Evolutionary conservation across 2,329 filamentous ascomycete species (phyloP), one percentile per base, ranked within the genome.

Genomic region (Leptodontidium sp.): DNA sequence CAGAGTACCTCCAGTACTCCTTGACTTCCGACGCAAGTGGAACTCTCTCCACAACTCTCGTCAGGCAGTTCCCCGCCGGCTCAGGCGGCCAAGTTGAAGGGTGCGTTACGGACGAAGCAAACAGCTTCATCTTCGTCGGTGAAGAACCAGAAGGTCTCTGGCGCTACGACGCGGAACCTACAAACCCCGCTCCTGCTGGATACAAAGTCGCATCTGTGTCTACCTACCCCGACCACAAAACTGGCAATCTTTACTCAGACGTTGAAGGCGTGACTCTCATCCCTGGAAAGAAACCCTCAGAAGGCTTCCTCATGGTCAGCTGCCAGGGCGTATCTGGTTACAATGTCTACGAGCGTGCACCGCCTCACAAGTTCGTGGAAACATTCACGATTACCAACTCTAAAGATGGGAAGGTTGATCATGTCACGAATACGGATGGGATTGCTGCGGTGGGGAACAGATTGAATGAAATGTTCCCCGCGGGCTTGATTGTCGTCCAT

Each of bases 191-290:
- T n/a, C 61, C 61, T 1, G 9, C 7, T 2, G 61, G 61, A 1
- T 17, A 29, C 45, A 63, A 52, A 40, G 17, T 63, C 61, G 61
- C 61, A n/a, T 50, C 45, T 29, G 61, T 63, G 24, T 17, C 61
- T 29, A 63, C 61, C n/a, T 63, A 63, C 21, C 61, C 61, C 6
- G 29, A 38, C 29, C 47, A 63, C 11, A n/a, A 63, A 40, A 9
- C 17, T 15, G 61, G 61, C 17, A 45, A 63, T 38, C 45, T 63
- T 1, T 52, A 50, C 61, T 45, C 61, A 8, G 61, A 63, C 47
- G 61, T 63, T 29, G 61, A 63, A n/a, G 61, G 61, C 11, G 61
- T 63, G 45, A 63, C 61, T 17, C 45, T 63, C 26, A 38, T 63
- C 17, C 61, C 61, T 4, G 61, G 61, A 17, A 38, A 38, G n/a